These are phyloP conservation scores for Dothistroma pini DNA, from an alignment of 2,329 filamentous ascomycete species.

Conservation along the genomic window DNA sequence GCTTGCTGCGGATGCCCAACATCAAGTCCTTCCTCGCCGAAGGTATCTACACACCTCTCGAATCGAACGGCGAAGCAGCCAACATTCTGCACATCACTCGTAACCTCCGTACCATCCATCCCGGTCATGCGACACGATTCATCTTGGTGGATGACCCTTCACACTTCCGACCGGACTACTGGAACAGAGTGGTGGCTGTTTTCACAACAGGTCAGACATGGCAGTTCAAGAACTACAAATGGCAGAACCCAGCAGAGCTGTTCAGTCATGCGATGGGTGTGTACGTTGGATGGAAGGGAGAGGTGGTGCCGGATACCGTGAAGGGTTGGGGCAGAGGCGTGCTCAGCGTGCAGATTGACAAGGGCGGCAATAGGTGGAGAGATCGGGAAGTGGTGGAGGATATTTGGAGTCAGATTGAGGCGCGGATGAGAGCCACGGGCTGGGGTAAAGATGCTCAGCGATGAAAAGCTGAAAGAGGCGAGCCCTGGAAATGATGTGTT, in stretches of 20 bases:
- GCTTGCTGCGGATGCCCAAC: constrained; percentile 90
- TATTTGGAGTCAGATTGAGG: constrained; percentile 87
- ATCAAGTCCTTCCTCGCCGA: constrained; percentile 90
- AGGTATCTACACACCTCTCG: constrained; percentile 73
- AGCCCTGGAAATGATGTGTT: not conserved
- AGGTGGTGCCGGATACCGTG: constrained; percentile 72
- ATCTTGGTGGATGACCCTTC: constrained; percentile 91
- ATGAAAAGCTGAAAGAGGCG: not conserved
- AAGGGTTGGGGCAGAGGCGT: constrained; percentile 84
- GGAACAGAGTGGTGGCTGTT: constrained; percentile 89
- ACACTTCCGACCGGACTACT: constrained; percentile 97
- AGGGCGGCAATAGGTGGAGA: constrained; percentile 64
- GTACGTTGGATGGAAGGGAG: constrained; percentile 87
- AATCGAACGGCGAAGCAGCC: constrained; percentile 55
- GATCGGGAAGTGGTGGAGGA: constrained; percentile 90
- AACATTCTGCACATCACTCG: constrained; percentile 87
- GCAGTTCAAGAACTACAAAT: constrained; percentile 99
- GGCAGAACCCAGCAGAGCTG: constrained; percentile 80
- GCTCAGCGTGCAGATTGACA: constrained; percentile 73
- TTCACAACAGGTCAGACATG: constrained; percentile 97
- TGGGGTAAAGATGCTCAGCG: constrained; percentile 65
- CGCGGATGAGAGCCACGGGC: constrained; percentile 78
- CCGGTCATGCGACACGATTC: constrained; percentile 75
- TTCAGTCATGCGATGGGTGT: constrained; percentile 86
- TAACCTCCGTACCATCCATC: constrained; percentile 65